phyloP scores from a whole-genome alignment of 2,329 filamentous ascomycete genomes.

The Sphaerulina vaccinii region DNA sequence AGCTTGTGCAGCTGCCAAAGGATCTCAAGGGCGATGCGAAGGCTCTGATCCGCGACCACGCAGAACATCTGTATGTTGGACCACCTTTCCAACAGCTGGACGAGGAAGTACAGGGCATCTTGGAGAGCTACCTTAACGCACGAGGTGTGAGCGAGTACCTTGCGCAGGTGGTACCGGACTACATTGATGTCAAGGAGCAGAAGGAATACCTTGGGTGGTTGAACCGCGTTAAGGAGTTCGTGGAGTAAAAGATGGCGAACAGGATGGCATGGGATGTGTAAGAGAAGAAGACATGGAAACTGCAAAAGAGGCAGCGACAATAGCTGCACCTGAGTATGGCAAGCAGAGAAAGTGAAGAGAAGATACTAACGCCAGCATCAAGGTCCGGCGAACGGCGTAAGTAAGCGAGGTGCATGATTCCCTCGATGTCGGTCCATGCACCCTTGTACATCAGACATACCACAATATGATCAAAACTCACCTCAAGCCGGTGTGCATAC shows the following conservation, averaged over 20 bases:
- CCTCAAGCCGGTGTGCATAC: neutral
- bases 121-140: constrained; percentile 94
- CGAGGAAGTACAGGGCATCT: constrained; percentile 86
- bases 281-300: neutral
- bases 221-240: constrained; percentile 76
- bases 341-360: neutral
- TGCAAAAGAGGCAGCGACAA: neutral
- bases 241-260: constrained; percentile 58
- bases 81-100: constrained; percentile 93
- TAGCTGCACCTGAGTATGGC: neutral
- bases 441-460: constrained; percentile 8
- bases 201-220: constrained; percentile 93
- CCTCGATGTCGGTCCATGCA: neutral
- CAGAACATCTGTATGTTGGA: constrained; percentile 79
- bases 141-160: constrained; percentile 83
- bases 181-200: constrained; percentile 98
- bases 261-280: no score
- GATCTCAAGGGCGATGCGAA: constrained; percentile 66
- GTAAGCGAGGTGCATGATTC: neutral
- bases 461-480: neutral
- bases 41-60: constrained; percentile 63
- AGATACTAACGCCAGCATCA: neutral
- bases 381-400: neutral
- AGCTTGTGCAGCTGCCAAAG: constrained; percentile 82
- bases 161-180: constrained; percentile 89